These are phyloP conservation scores for Batkoa obscura DNA, from an alignment of 371 early-diverging fungal species.

Conservation along the genomic window DNA sequence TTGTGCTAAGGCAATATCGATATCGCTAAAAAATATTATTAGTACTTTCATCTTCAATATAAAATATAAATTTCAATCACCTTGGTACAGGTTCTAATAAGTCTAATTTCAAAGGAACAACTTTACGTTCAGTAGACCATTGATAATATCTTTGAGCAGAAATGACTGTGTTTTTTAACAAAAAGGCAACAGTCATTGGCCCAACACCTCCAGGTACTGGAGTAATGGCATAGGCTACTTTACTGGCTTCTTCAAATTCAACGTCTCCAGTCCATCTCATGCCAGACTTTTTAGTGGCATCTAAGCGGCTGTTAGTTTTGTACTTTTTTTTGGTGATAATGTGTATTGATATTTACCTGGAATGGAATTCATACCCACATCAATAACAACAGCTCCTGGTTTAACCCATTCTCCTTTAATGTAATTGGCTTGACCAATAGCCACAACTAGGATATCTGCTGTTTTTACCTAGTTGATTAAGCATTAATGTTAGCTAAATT, in stretches of 20 bases:
- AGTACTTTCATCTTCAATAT: slow-evolving; percentile 13
- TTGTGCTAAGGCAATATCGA: slow-evolving; percentile 78
- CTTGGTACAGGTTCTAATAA: slow-evolving; percentile 29
- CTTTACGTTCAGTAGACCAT: slow-evolving; percentile 23
- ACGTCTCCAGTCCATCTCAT: slow-evolving; percentile 86
- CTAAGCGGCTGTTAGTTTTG: slow-evolving; percentile 13
- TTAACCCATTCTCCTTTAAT: slow-evolving; percentile 83
- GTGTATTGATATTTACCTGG: slow-evolving; percentile 18
- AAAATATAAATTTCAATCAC: slow-evolving; percentile 4
- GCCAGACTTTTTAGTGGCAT: slow-evolving; percentile 69
- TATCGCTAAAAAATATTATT: slow-evolving; percentile 52
- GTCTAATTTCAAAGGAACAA: slow-evolving; percentile 38
- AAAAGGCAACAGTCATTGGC: slow-evolving; percentile 94
- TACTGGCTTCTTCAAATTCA: slow-evolving; percentile 42
- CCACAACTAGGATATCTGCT: slow-evolving; percentile 79
- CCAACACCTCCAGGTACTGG: slow-evolving; percentile 95
- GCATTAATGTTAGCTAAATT: neutral
- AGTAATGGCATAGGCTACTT: slow-evolving; percentile 60
- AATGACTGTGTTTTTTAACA: slow-evolving; percentile 61
- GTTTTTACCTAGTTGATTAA: slow-evolving; percentile 20
- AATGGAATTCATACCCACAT: slow-evolving; percentile 83
- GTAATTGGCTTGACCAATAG: slow-evolving; percentile 58
- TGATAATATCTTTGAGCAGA: slow-evolving; percentile 54
- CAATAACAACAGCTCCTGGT: slow-evolving; percentile 77
- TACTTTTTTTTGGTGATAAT: neutral